phyloP scores from a whole-genome alignment of 257 asterid species.

The Plantago ovata region DNA sequence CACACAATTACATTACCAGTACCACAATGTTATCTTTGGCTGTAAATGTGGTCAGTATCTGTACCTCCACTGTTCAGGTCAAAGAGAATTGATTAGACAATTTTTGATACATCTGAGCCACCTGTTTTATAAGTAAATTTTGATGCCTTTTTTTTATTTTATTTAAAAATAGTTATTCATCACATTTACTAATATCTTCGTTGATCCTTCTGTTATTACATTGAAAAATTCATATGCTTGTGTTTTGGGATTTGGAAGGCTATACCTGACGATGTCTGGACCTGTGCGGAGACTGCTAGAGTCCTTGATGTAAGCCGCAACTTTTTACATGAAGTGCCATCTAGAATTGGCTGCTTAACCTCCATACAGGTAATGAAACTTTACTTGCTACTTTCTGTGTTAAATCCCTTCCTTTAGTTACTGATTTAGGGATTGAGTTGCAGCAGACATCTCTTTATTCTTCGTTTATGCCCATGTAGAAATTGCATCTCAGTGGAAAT shows the following conservation, averaged over 20 bases:
- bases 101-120: background rate
- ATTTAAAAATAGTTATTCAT: background rate
- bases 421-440: constrained; percentile 8
- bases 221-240: constrained; percentile 25
- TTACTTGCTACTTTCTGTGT: constrained; percentile 10
- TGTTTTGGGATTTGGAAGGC: constrained; percentile 45
- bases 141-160: constrained; percentile 9
- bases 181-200: constrained; percentile 5
- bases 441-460: constrained; percentile 16
- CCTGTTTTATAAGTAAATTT: background rate
- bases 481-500: constrained; percentile 60
- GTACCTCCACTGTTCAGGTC: too few species aligned
- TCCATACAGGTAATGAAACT: constrained; percentile 48
- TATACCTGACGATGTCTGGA: constrained; percentile 81
- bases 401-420: constrained; percentile 10
- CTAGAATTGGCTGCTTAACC: constrained; percentile 41
- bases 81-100: background rate
- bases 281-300: constrained; percentile 52
- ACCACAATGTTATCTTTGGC: too few species aligned
- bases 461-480: constrained; percentile 39
- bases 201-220: constrained; percentile 12
- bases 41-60: too few species aligned
- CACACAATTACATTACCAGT: too few species aligned
- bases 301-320: constrained; percentile 76
- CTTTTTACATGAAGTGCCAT: constrained; percentile 56